Evolutionary conservation across 176 grass and related monocot genomes (phyloP).

Genomic region (sorghum (Sorghum bicolor)): DNA sequence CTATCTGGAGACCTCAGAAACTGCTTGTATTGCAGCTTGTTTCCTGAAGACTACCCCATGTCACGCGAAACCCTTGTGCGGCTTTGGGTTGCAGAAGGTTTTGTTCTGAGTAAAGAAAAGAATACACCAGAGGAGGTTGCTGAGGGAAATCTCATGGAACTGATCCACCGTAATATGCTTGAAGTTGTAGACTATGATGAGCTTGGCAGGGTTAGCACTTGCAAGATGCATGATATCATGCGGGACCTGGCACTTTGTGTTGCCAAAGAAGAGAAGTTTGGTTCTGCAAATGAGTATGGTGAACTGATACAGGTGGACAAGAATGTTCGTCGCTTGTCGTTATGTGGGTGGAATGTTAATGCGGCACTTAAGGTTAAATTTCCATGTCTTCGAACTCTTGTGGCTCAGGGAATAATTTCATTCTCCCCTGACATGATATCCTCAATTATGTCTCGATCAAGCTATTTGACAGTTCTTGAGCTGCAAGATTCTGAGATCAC

Average conservation of each 20-base stretch:
- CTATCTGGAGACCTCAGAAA: conserved; percentile 40
- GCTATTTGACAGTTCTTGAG: conserved; percentile 28
- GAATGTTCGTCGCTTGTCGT: conserved; percentile 21
- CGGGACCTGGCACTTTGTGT: conserved; percentile 23
- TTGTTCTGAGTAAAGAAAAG: conserved; percentile 29
- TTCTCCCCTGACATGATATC: neutral
- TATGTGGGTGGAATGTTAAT: neutral
- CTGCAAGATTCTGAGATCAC: conserved; percentile 40
- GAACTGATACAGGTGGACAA: conserved; percentile 7
- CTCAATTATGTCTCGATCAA: conserved; percentile 8
- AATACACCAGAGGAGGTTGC: conserved; percentile 50
- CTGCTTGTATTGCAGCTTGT: conserved; percentile 53
- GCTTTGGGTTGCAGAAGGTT: conserved; percentile 56
- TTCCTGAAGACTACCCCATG: conserved; percentile 45
- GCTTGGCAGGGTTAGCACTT: conserved; percentile 13
- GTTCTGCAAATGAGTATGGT: neutral
- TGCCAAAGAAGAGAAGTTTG: conserved; percentile 37
- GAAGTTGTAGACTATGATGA: conserved; percentile 32
- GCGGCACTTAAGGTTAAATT: neutral
- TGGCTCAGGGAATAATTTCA: neutral
- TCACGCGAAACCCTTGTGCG: conserved; percentile 42
- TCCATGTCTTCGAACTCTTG: conserved; percentile 20
- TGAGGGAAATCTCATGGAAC: conserved; percentile 40
- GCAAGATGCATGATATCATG: conserved; percentile 47
- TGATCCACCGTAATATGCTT: conserved; percentile 42